Base-by-base conservation (phyloP, 805 yeast species). In the Nadsonia fulvescens region DNA sequence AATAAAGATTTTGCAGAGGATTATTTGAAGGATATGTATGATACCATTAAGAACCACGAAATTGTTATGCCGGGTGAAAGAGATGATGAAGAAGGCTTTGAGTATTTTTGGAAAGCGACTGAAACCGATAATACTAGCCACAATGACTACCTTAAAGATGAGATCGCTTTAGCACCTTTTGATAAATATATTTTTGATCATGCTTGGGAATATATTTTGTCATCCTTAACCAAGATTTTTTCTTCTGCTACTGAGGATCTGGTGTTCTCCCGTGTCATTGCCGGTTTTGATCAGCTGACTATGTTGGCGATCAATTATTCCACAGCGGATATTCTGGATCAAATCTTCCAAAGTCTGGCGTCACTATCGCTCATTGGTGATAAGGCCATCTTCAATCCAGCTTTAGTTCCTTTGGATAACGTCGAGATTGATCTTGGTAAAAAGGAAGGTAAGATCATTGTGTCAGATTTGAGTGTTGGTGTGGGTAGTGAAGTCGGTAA, bases 1-100 rank as follows among this genome's bases (percentile, higher is more conserved):
- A 60, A 61, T 15, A 61, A 63, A 18, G 89, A 83, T 49, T 83
- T 77, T 53, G 86, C 91, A 3, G 61, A 61, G 13, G 82, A 93
- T 77, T 86, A 81, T 43, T 56, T 86, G 34, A 70, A 72, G 32
- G 75, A 66, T 35, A 81, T 86, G 14, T 89, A 77, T 48, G 54
- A 63, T 14, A 75, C 92, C 1, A 83, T 89, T 29, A 63, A 68
- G 33, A 78, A 73, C 30, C 66, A 75, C 27, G 99, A 89, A 49
- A 89, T 89, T 35, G 79, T 89, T 25, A 78, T 91, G 83, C 96
- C 98, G 0, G 96, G 89, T 42, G 98, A 89, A 42, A 95, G 86
- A 39, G 91, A 81, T 44, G 78, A 82, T 7, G 77, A 81, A 12
- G 81, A 76, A 44, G 75, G 93, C 71, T 86, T 83, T 49, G 95